Evolutionary conservation across 371 early-diverging fungal genomes (phyloP).

Genomic region (Blakeslea trispora): DNA sequence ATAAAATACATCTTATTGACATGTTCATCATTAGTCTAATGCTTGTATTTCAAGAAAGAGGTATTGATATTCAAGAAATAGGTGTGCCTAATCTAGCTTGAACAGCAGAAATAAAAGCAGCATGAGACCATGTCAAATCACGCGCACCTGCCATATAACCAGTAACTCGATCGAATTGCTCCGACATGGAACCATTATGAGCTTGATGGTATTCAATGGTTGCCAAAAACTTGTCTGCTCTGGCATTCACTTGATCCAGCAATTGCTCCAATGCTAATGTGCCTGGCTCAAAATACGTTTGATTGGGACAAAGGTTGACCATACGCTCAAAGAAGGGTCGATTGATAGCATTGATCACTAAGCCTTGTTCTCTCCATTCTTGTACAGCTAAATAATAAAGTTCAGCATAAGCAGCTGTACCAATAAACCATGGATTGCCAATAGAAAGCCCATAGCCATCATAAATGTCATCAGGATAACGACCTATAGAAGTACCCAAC

Average conservation of each 20-base stretch:
- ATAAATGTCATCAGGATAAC: conserved; percentile 77
- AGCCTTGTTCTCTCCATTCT: conserved; percentile 30
- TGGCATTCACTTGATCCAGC: conserved; percentile 9
- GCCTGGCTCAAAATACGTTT: conserved; percentile 18
- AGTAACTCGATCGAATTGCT: conserved; percentile 61
- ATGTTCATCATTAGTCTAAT: too few species aligned
- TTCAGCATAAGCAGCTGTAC: conserved; percentile 67
- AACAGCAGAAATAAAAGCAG: conserved; percentile 56
- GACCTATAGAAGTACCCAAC: conserved; percentile 60
- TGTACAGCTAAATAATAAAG: conserved; percentile 57
- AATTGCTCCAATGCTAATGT: conserved; percentile 25
- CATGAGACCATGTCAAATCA: conserved; percentile 81
- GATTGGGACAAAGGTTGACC: background rate
- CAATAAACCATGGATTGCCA: conserved; percentile 80
- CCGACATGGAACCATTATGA: conserved; percentile 58
- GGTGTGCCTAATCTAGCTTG: conserved; percentile 26
- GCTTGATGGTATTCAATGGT: conserved; percentile 58
- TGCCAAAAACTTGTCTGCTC: conserved; percentile 61
- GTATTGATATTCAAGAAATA: too few species aligned
- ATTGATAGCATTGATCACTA: conserved; percentile 48
- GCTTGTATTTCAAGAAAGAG: too few species aligned
- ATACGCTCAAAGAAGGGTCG: conserved; percentile 36
- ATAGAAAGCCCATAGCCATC: conserved; percentile 55
- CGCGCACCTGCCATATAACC: conserved; percentile 69
- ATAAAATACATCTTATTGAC: conserved; percentile 15